phyloP scores from a whole-genome alignment of 129 eudicot species.

The Flaveria linearis region DNA sequence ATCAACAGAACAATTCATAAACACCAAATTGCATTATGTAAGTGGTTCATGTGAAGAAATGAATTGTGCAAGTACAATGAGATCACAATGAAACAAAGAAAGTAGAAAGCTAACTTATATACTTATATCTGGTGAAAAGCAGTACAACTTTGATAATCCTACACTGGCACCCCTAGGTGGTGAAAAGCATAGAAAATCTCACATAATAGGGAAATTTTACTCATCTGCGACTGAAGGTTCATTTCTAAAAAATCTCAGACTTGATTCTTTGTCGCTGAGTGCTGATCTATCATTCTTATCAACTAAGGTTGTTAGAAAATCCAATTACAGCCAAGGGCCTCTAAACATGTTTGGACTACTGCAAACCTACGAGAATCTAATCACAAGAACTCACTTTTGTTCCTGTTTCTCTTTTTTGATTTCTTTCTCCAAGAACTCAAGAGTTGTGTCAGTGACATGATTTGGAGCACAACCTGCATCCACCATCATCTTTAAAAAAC shows the following conservation, averaged over 20 bases:
- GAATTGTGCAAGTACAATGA: neutral
- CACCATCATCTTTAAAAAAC: conserved; percentile 79
- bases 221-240: neutral
- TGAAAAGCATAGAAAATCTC: too few species aligned
- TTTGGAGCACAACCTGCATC: conserved; percentile 89
- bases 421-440: conserved; percentile 73
- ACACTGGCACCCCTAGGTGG: neutral
- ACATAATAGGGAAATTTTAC: neutral
- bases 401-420: conserved; percentile 49
- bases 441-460: conserved; percentile 85
- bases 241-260: neutral
- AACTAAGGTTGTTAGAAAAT: neutral
- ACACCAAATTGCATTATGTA: neutral
- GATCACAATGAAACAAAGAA: conserved; percentile 8
- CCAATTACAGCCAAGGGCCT: neutral
- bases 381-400: neutral
- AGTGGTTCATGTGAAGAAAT: neutral
- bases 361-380: neutral
- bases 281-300: conserved; percentile 3
- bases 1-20: neutral
- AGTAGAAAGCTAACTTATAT: neutral
- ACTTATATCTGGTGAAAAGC: neutral
- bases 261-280: neutral
- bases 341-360: neutral
- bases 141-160: neutral